phyloP scores from a whole-genome alignment of 768 basidiomycete species.

The Auriscalpium microsporum region DNA sequence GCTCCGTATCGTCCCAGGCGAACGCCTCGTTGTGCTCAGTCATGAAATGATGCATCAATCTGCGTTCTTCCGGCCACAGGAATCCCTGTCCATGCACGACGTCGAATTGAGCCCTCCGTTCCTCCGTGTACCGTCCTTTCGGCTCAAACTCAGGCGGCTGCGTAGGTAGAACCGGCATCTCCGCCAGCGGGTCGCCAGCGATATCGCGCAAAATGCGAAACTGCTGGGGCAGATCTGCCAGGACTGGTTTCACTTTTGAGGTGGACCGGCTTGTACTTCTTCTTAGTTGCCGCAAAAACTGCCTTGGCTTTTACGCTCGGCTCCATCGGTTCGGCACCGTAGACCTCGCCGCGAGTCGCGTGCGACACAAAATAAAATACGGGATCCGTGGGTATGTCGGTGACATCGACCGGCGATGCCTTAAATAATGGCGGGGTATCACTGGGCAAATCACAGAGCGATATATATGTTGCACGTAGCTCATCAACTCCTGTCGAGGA shows the following conservation, averaged over 20 bases:
- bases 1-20: conserved; percentile 31
- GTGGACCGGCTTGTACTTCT: too few species aligned
- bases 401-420: too few species aligned
- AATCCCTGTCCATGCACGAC: conserved; percentile 16
- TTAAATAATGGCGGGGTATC: too few species aligned
- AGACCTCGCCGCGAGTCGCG: too few species aligned
- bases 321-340: too few species aligned
- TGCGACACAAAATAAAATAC: too few species aligned
- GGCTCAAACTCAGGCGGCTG: conserved; percentile 7
- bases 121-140: conserved; percentile 10
- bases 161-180: conserved; percentile 5
- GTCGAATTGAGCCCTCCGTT: conserved; percentile 9
- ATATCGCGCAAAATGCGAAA: conserved; percentile 13
- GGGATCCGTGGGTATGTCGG: too few species aligned
- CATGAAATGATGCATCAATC: conserved; percentile 26
- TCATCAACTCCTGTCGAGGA: too few species aligned
- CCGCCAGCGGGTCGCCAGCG: conserved; percentile 9
- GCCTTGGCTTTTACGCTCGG: too few species aligned
- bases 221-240: conserved; percentile 13
- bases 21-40: conserved; percentile 24
- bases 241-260: conserved; percentile 13
- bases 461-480: too few species aligned
- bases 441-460: too few species aligned
- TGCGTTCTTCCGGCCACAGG: conserved; percentile 25
- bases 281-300: too few species aligned